Conservation (phyloP, 73 alveolate genomes). For the Paramecium pentaurelia region DNA sequence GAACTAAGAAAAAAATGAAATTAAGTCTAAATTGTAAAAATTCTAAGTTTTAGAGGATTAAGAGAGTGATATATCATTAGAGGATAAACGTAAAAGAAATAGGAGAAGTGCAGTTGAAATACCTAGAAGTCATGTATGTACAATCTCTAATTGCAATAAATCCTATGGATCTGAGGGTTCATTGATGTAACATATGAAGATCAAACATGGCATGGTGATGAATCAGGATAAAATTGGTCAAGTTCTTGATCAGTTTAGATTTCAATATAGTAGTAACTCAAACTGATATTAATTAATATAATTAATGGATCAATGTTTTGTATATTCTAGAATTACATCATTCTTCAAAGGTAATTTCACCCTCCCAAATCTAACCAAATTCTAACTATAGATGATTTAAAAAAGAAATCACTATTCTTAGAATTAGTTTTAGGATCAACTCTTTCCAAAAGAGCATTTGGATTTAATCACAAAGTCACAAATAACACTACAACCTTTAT, state of each 20-base stretch:
- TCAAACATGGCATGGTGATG: constrained; percentile 46
- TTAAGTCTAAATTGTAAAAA: not conserved
- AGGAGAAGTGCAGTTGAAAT: constrained; percentile 60
- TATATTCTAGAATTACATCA: not conserved
- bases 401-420: not conserved
- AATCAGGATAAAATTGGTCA: constrained; percentile 4
- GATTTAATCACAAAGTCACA: not conserved
- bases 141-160: constrained; percentile 38
- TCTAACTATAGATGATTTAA: not conserved
- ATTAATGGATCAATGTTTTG: not conserved
- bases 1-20: not conserved
- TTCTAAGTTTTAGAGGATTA: constrained; percentile 15
- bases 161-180: constrained; percentile 64
- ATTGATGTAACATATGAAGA: constrained; percentile 51
- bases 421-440: not conserved
- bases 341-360: not conserved
- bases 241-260: constrained; percentile 11
- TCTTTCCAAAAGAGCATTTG: not conserved
- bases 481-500: not conserved
- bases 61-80: constrained; percentile 20
- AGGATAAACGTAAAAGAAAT: constrained; percentile 49
- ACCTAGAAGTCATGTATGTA: constrained; percentile 50
- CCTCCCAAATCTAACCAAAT: not conserved
- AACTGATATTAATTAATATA: constrained; percentile 9
- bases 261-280: constrained; percentile 15